These are phyloP conservation scores for Exophiala bonariae DNA, from an alignment of 2,329 filamentous ascomycete species.

Conservation along the genomic window DNA sequence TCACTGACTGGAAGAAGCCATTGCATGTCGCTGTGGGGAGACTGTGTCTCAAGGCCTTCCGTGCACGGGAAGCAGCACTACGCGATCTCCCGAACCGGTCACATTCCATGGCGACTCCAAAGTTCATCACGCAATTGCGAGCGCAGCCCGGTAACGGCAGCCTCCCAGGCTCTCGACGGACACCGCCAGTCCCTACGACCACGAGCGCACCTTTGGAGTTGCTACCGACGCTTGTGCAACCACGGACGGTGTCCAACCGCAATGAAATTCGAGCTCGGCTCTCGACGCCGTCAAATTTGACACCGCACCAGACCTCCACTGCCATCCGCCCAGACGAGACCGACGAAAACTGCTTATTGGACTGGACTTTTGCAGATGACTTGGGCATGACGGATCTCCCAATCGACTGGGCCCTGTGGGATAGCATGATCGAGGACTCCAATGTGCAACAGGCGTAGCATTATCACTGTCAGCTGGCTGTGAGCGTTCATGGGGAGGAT, in stretches of 20 bases:
- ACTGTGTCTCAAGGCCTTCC: slow-evolving; percentile 48
- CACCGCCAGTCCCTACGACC: too few relatives aligned
- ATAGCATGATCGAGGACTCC: slow-evolving; percentile 17
- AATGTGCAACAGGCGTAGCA: too few relatives aligned
- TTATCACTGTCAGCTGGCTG: too few relatives aligned
- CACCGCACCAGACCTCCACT: slow-evolving; percentile 1
- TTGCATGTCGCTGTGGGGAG: slow-evolving; percentile 43
- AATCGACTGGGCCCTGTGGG: slow-evolving; percentile 26
- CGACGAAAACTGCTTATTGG: too few relatives aligned
- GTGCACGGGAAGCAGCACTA: slow-evolving; percentile 21
- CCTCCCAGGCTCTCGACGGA: too few relatives aligned
- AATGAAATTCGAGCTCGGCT: too few relatives aligned
- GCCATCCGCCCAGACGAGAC: slow-evolving; percentile 1
- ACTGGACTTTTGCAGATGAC: too few relatives aligned
- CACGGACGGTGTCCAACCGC: background rate
- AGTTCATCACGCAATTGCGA: slow-evolving; percentile 17
- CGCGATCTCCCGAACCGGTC: slow-evolving; percentile 28
- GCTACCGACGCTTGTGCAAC: background rate
- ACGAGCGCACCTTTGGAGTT: slow-evolving; percentile 13
- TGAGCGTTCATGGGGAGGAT: too few relatives aligned
- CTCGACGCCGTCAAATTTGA: too few relatives aligned
- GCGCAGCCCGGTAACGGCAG: too few relatives aligned
- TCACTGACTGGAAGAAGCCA: slow-evolving; percentile 35
- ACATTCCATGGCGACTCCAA: too few relatives aligned
- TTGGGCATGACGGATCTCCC: slow-evolving; percentile 6